Conservation (phyloP, 2,329 filamentous ascomycete species). For the Colletotrichum nymphaeae region DNA sequence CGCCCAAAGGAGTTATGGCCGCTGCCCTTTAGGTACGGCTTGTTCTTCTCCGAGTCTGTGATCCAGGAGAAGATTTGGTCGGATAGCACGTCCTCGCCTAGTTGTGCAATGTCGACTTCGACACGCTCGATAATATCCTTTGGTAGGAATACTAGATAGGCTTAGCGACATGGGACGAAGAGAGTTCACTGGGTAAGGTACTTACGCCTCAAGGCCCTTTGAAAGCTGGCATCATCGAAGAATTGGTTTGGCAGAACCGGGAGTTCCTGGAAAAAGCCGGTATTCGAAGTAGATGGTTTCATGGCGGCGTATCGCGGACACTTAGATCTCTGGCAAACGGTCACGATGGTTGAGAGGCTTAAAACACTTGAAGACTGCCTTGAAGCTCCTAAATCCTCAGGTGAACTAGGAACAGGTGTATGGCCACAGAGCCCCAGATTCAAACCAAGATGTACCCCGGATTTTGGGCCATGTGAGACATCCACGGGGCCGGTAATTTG, state of each 20-base stretch:
- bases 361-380: not conserved
- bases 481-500: not conserved
- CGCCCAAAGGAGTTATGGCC: conserved; percentile 72
- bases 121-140: conserved; percentile 50
- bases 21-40: conserved; percentile 67
- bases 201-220: conserved; percentile 63
- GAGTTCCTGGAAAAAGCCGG: conserved; percentile 67
- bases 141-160: conserved; percentile 60
- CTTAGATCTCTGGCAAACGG: not conserved
- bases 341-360: not conserved
- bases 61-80: conserved; percentile 66
- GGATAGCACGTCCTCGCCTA: conserved; percentile 65
- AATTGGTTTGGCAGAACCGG: conserved; percentile 67
- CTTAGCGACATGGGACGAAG: not conserved
- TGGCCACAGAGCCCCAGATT: not conserved
- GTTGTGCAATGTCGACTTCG: conserved; percentile 55
- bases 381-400: not conserved
- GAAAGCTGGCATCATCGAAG: conserved; percentile 63
- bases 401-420: not conserved
- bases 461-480: conserved; percentile 5
- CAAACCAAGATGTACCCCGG: not conserved
- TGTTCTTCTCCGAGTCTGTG: conserved; percentile 73
- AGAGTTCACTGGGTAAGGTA: conserved; percentile 2
- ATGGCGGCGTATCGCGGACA: conserved; percentile 40
- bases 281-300: conserved; percentile 57